Conservation (phyloP, 345 rosid species). For the Eucalyptus pauciflora region DNA sequence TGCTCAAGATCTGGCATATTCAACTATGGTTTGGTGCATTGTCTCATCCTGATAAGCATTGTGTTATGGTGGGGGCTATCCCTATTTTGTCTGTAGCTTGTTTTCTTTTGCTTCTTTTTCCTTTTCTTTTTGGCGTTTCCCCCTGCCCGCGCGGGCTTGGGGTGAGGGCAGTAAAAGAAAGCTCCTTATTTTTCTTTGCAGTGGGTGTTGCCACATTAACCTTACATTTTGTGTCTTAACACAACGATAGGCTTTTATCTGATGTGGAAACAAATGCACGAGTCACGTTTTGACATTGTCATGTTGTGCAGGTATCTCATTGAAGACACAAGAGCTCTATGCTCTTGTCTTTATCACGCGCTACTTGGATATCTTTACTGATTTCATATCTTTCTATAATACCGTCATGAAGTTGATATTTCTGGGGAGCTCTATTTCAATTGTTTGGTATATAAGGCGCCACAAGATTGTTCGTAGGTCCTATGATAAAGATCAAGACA, state of each 20-base stretch:
- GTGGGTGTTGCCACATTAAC: background rate
- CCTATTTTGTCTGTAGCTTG: background rate
- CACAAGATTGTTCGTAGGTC: slow-evolving; percentile 68
- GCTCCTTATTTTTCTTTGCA: background rate
- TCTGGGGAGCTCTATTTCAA: slow-evolving; percentile 69
- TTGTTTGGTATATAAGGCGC: slow-evolving; percentile 75
- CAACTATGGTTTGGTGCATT: background rate
- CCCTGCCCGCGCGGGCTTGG: accelerated
- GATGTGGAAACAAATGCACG: background rate
- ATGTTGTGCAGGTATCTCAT: slow-evolving; percentile 46
- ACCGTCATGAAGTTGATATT: slow-evolving; percentile 74
- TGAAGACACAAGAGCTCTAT: slow-evolving; percentile 89
- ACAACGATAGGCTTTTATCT: background rate
- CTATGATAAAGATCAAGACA: slow-evolving; percentile 66
- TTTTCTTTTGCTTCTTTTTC: background rate
- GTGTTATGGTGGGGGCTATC: background rate
- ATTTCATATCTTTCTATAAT: slow-evolving; percentile 57
- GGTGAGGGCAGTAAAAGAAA: background rate
- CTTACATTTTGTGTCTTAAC: background rate
- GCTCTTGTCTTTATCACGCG: slow-evolving; percentile 60
- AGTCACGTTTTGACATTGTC: background rate
- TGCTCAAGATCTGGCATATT: background rate
- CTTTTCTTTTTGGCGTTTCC: background rate
- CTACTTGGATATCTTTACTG: slow-evolving; percentile 74
- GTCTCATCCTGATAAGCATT: background rate